Evolutionary conservation across 148 eudicot species (phyloP).

Genomic region (Linanthus parryae): DNA sequence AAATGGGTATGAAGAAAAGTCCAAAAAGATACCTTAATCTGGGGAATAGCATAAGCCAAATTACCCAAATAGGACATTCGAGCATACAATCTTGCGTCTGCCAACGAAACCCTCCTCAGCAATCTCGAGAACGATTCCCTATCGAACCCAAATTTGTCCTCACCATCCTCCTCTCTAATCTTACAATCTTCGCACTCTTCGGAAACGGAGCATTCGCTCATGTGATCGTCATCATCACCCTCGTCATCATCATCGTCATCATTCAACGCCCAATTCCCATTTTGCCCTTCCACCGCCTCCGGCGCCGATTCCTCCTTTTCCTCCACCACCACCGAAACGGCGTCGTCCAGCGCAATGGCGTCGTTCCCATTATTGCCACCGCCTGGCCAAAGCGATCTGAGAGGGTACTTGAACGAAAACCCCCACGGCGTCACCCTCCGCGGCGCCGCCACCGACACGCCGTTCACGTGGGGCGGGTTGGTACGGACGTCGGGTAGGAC

Average conservation of each 20-base stretch:
- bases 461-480: slow-evolving; percentile 16
- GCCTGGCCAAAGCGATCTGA: slow-evolving; percentile 57
- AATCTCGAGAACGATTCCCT: slow-evolving; percentile 64
- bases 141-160: slow-evolving; percentile 45
- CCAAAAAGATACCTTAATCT: slow-evolving; percentile 57
- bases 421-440: slow-evolving; percentile 32
- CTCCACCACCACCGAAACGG: slow-evolving; percentile 28
- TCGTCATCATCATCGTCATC: slow-evolving; percentile 16
- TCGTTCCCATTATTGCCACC: slow-evolving; percentile 29
- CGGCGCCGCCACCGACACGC: slow-evolving; percentile 2
- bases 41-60: slow-evolving; percentile 76
- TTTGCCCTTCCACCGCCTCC: slow-evolving; percentile 6
- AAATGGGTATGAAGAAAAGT: background rate
- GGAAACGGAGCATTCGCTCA: slow-evolving; percentile 10
- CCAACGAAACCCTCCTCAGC: slow-evolving; percentile 66
- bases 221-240: slow-evolving; percentile 8
- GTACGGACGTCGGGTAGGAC: slow-evolving; percentile 29
- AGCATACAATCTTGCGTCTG: slow-evolving; percentile 83
- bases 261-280: slow-evolving; percentile 75
- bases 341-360: slow-evolving; percentile 57
- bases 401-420: slow-evolving; percentile 55
- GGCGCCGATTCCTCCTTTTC: slow-evolving; percentile 9
- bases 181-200: slow-evolving; percentile 35
- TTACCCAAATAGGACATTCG: slow-evolving; percentile 80
- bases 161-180: slow-evolving; percentile 36